A percentile compares a stretch with the other conserved stretches of the same genome.
Evolutionary conservation across 495 filamentous ascomycete species (phyloP).

Genomic region (Penicillium bovifimosum): DNA sequence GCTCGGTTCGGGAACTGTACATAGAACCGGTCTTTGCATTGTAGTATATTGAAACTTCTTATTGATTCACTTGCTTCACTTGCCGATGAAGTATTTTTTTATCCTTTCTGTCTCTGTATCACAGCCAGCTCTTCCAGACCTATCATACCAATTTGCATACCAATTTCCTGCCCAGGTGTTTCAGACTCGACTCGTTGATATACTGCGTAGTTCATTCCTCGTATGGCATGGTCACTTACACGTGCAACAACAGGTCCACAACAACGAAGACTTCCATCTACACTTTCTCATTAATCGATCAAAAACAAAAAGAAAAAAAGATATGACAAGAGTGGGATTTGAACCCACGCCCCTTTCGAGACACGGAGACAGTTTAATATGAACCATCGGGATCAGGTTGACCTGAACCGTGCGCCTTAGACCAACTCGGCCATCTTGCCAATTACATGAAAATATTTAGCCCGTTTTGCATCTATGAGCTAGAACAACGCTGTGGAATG

Average conservation of each 20-base stretch:
- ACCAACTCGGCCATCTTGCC: slow-evolving; percentile 31
- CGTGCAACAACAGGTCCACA: too few species aligned
- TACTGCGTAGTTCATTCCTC: too few species aligned
- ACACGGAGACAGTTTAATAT: slow-evolving; percentile 12
- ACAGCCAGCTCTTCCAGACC: background rate
- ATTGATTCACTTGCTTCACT: too few species aligned
- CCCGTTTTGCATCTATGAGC: background rate
- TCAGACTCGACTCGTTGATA: too few species aligned
- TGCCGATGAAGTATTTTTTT: too few species aligned
- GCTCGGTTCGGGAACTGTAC: slow-evolving; percentile 6
- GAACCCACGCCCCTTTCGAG: slow-evolving; percentile 26
- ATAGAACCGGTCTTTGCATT: slow-evolving; percentile 12
- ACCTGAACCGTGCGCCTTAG: slow-evolving; percentile 29
- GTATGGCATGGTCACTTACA: too few species aligned
- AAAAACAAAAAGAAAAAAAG: background rate
- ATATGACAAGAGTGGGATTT: slow-evolving; percentile 27
- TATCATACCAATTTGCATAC: too few species aligned
- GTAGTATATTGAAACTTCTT: slow-evolving; percentile 16
- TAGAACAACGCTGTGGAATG: background rate
- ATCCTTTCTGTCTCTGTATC: too few species aligned
- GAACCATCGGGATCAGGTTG: slow-evolving; percentile 19
- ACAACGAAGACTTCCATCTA: too few species aligned
- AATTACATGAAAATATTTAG: background rate
- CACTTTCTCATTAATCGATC: too few species aligned
- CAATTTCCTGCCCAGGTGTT: too few species aligned